A percentile compares a stretch with the other conserved stretches of the same genome.
Conservation (phyloP, 1,284 basidiomycete genomes). For the Termitomyces sp. region DNA sequence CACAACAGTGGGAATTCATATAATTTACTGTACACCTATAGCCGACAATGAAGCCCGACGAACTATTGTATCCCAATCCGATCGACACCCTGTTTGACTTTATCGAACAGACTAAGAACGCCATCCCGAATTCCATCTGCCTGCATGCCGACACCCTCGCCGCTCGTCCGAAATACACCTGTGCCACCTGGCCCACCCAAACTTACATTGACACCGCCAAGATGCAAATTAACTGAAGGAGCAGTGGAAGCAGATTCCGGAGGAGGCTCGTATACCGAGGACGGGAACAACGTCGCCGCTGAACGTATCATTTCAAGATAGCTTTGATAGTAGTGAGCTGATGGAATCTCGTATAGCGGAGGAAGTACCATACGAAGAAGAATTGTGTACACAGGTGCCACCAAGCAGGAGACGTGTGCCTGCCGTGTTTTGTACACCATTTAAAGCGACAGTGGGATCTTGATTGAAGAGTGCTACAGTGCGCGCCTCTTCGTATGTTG, state of each 20-base stretch:
- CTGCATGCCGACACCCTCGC: slow-evolving; percentile 70
- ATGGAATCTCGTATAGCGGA: slow-evolving; percentile 8
- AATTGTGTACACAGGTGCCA: slow-evolving; percentile 91
- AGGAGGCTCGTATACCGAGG: slow-evolving; percentile 65
- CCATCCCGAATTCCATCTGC: slow-evolving; percentile 82
- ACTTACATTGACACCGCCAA: slow-evolving; percentile 87
- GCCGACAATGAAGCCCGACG: background rate
- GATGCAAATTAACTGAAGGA: slow-evolving; percentile 79
- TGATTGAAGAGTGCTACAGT: slow-evolving; percentile 83
- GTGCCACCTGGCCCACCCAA: slow-evolving; percentile 80
- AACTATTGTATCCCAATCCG: slow-evolving; percentile 53
- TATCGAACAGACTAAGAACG: slow-evolving; percentile 80
- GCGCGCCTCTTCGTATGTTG: slow-evolving; percentile 91
- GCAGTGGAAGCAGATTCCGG: slow-evolving; percentile 63
- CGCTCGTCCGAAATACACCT: slow-evolving; percentile 77
- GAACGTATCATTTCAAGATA: slow-evolving; percentile 72
- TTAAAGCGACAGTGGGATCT: slow-evolving; percentile 47
- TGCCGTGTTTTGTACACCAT: slow-evolving; percentile 45
- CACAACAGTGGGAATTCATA: background rate
- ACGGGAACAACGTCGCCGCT: slow-evolving; percentile 55
- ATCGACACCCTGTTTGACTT: slow-evolving; percentile 86
- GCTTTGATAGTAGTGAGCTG: slow-evolving; percentile 32
- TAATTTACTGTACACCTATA: background rate
- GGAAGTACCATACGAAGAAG: slow-evolving; percentile 58
- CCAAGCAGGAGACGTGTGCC: slow-evolving; percentile 80